Percentiles rank a stretch among this genome's conserved stretches.
Evolutionary conservation across 148 eudicot species (phyloP).

Genomic region (Heliosperma pusillum): DNA sequence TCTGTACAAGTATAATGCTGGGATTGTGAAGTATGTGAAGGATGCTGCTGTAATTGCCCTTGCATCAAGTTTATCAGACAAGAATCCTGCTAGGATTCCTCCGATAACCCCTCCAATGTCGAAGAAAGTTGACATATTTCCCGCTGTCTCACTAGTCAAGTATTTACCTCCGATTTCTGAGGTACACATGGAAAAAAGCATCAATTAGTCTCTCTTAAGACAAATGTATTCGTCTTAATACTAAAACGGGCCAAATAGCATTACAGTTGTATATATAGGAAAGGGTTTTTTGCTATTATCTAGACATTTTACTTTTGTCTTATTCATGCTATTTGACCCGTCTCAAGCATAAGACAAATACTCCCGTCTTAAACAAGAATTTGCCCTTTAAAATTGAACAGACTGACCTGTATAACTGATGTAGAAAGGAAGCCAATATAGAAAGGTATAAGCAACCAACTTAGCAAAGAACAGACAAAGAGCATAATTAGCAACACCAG

Average conservation of each 20-base stretch:
- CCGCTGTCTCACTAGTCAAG: conserved; percentile 66
- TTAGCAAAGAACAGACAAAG: conserved; percentile 87
- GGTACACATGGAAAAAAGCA: conserved; percentile 6
- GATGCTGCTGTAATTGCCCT: conserved; percentile 90
- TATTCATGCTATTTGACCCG: too few species aligned
- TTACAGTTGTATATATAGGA: too few species aligned
- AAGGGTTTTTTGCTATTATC: too few species aligned
- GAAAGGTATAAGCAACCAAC: conserved; percentile 81
- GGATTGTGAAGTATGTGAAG: conserved; percentile 77
- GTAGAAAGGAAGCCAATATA: conserved; percentile 94
- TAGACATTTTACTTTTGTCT: too few species aligned
- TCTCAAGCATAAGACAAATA: too few species aligned
- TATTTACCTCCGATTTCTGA: conserved; percentile 80
- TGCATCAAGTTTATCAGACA: conserved; percentile 75
- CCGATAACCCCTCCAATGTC: conserved; percentile 92
- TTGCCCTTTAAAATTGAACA: too few species aligned
- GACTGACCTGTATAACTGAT: conserved; percentile 89
- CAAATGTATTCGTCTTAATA: too few species aligned
- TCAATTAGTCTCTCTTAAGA: not conserved
- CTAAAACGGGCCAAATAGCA: too few species aligned
- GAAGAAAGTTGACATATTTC: conserved; percentile 77
- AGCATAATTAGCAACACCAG: conserved; percentile 85
- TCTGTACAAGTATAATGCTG: conserved; percentile 72
- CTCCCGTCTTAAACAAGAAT: too few species aligned
- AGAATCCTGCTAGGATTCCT: conserved; percentile 78